Evolutionary conservation across 2,329 filamentous ascomycete genomes (phyloP), one percentile per base, ranked within the genome.

Genomic region (Cladophialophora psammophila): DNA sequence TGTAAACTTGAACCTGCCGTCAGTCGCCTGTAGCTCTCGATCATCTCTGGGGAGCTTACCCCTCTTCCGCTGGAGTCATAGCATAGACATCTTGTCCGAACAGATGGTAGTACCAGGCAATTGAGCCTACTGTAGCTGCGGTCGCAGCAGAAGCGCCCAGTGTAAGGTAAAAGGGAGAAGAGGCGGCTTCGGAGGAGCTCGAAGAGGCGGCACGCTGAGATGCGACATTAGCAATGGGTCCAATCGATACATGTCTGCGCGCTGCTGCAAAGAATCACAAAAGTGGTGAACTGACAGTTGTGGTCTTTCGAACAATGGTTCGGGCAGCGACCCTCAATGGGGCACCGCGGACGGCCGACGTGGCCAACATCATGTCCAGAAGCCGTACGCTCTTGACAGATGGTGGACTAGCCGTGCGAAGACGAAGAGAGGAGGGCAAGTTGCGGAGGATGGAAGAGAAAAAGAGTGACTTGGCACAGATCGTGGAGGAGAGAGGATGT

Each of bases 101-200:
- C 75, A 96, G 90, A 83, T 97, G 93, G 82, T 94, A 96, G 85
- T 97, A 98, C 93, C 94, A 98, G 75, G 92, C 94, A 77, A 94
- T 89, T 74, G 94, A 94, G 76, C 93, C 94, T 81, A 92, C 85
- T 76, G 94, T 93, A 78, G 93, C 87, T 76, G 91, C 88, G 75
- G 93, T 97, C 75, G 95, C 94, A 78, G 91, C 92, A 77, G 89
- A 88, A 78, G 92, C 93, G 79, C 94, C 91, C 76, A 94, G 86
- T 83, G 94, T 97, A 81, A 95, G 86, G 82, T 90, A 90, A 82
- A 91, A 90, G 76, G 91, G 86, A 76, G 92, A 90, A 78, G 90
- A 88, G 80, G 89, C 85, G 80, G 87, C 85, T 80, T 91, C 87
- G 81, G 90, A 80, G 75, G 86, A 83, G 76, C 84, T 90, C 82